Conservation (phyloP, 2,329 filamentous ascomycete genomes). For the Aspergillus puulaauensis region DNA sequence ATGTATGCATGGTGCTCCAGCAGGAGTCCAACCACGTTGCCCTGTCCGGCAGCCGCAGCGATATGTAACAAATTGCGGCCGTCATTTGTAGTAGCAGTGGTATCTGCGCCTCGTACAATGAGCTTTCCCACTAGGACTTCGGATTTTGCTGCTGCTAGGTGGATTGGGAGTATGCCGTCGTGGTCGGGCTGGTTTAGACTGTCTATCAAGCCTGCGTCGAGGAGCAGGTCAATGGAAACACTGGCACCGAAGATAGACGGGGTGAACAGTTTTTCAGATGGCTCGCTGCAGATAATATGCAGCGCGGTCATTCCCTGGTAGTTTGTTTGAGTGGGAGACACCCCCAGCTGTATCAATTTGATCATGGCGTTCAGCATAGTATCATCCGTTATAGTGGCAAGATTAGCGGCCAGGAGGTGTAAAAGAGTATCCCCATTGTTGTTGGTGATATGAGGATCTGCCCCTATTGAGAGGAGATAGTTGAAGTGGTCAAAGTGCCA, state of each 20-base stretch:
- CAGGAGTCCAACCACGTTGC: constrained; percentile 19
- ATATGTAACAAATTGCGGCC: constrained; percentile 22
- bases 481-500: constrained; percentile 2
- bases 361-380: not conserved
- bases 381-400: constrained; percentile 6
- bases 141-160: constrained; percentile 18
- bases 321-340: constrained; percentile 1
- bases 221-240: constrained; percentile 14
- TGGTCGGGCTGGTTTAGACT: constrained; percentile 16
- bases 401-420: constrained; percentile 13
- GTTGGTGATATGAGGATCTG: constrained; percentile 14
- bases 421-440: constrained; percentile 17
- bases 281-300: constrained; percentile 14
- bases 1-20: constrained; percentile 14
- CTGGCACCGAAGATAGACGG: constrained; percentile 1
- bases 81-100: constrained; percentile 14
- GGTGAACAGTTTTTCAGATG: constrained; percentile 5
- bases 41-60: constrained; percentile 17
- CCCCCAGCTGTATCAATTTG: not conserved
- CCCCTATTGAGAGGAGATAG: constrained; percentile 16
- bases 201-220: constrained; percentile 9
- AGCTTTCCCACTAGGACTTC: constrained; percentile 17
- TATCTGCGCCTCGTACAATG: constrained; percentile 17
- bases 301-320: constrained; percentile 17
- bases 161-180: constrained; percentile 19